phyloP scores from a whole-genome alignment of 345 rosid genomes.

The Brassica carinata region DNA sequence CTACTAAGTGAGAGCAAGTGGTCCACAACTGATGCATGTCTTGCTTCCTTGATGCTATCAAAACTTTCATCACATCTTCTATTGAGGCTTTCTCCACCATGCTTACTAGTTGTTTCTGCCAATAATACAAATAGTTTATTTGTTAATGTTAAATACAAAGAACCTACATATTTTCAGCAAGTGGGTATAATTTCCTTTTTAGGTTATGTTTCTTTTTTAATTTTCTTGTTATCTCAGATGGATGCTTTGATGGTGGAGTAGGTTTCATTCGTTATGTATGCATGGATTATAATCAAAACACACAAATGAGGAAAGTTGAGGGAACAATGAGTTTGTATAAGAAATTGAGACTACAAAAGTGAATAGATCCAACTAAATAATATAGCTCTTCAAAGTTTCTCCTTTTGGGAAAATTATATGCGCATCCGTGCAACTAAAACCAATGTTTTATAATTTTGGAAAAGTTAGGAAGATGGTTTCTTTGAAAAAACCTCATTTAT shows the following conservation, averaged over 20 bases:
- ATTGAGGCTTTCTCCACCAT: conserved; percentile 98
- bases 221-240: conserved; percentile 25
- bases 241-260: conserved; percentile 33
- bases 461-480: neutral
- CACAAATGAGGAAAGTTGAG: conserved; percentile 64
- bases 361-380: conserved; percentile 27
- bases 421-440: conserved; percentile 29
- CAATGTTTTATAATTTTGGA: neutral
- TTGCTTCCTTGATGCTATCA: conserved; percentile 94
- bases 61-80: conserved; percentile 97
- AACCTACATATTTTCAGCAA: conserved; percentile 9
- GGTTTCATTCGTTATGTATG: conserved; percentile 27
- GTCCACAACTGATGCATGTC: conserved; percentile 98
- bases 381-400: conserved; percentile 42
- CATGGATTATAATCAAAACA: conserved; percentile 28
- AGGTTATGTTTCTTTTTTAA: conserved; percentile 20
- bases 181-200: conserved; percentile 27
- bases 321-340: neutral
- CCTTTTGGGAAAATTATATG: conserved; percentile 39
- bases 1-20: conserved; percentile 93
- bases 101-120: conserved; percentile 87
- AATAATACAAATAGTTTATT: conserved; percentile 4
- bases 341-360: conserved; percentile 15
- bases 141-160: conserved; percentile 15
- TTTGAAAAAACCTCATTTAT: neutral